Evolutionary conservation across 2,329 filamentous ascomycete species (phyloP), one percentile per base, ranked within the genome.

Genomic region (Hymenoscyphus salicellus): DNA sequence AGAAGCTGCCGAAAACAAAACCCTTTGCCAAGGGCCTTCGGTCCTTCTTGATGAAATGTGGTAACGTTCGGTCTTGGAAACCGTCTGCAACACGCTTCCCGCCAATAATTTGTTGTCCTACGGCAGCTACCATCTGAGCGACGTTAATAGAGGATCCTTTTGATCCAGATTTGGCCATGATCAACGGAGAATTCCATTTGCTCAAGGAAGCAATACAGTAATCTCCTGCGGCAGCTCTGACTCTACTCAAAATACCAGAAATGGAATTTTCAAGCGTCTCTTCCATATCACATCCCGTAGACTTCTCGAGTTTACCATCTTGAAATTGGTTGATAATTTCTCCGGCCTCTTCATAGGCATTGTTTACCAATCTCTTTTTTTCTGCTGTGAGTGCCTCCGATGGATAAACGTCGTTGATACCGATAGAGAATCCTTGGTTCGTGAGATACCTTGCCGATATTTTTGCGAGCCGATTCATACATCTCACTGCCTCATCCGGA

Each of bases 141-240:
- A 99, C 95, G 82, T 99, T 99, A 82, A 99, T 96, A 72, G 92
- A 90, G 5, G 93, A 97, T 76, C 95, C 95, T 78, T 99, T 99
- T 62, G 94, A 98, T 58, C 95, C 95, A 14, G 92, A 98, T 67
- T 92, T 95, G 66, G 95, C 95, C 95, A 99, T 99, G 79, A 97
- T 89, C 68, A 98, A 83, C 5, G 95, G 93, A 0, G 95, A 89
- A 72, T 99, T 99, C 80, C 93, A 93, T 68, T 87, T 89, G 79
- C 92, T 97, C 41, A 99, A 82, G 60, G 94, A 92, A 33, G 88
- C 86, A 73, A 97, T 93, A 84, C 95, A 97, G 74, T 93, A 89
- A 61, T 92, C 86, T 82, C 95, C 95, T 66, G 95, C 94, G 71
- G 92, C 88, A 75, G 94, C 90, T 82, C 95, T 90, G 66, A 99